phyloP scores from a whole-genome alignment of 2,329 filamentous ascomycete genomes.

The Ophiosphaerella korrae region DNA sequence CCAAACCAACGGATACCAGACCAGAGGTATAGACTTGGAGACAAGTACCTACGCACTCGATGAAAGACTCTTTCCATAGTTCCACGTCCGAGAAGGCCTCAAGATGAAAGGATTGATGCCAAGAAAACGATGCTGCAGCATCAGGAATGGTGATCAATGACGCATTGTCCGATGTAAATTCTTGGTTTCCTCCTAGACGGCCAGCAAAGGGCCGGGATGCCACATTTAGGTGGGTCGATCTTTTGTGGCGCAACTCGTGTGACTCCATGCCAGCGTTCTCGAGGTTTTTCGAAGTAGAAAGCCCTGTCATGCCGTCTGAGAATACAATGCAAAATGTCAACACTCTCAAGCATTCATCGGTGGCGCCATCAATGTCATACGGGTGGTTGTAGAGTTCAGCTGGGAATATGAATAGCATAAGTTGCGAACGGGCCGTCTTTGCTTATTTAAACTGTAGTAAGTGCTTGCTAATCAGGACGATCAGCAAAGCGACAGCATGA shows the following conservation, averaged over 20 bases:
- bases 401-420: too few relatives aligned
- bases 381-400: too few relatives aligned
- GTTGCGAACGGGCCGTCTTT: too few relatives aligned
- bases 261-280: constrained; percentile 4
- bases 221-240: constrained; percentile 6
- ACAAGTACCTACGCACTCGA: constrained; percentile 29
- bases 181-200: constrained; percentile 43
- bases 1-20: constrained; percentile 20
- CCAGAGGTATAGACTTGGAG: constrained; percentile 28
- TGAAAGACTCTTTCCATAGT: constrained; percentile 28
- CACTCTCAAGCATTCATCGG: too few relatives aligned
- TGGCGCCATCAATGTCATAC: too few relatives aligned
- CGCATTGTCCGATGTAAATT: constrained; percentile 32
- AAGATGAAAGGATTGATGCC: constrained; percentile 18
- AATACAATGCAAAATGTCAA: too few relatives aligned
- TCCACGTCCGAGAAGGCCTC: constrained; percentile 20
- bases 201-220: constrained; percentile 35
- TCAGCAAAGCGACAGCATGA: too few relatives aligned
- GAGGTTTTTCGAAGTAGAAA: constrained; percentile 8
- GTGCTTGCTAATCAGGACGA: too few relatives aligned
- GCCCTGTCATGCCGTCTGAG: constrained; percentile 1
- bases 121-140: constrained; percentile 29
- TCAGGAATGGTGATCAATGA: constrained; percentile 29
- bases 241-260: constrained; percentile 11
- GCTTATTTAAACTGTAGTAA: too few relatives aligned